Evolutionary conservation across 202 grass and related monocot genomes (phyloP).

Genomic region (Dendrocalamus latiflorus): DNA sequence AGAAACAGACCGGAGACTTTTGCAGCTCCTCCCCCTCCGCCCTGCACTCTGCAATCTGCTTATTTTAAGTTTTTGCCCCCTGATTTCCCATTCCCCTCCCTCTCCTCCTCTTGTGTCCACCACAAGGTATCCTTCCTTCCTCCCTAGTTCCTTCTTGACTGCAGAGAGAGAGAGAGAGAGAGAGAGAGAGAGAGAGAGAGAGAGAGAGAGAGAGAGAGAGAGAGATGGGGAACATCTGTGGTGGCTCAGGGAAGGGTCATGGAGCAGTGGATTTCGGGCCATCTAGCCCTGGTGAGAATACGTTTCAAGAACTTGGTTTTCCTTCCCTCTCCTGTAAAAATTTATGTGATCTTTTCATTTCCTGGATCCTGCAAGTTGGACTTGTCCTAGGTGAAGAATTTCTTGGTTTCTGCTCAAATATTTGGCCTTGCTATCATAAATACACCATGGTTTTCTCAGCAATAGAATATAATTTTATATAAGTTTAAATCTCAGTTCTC

Average conservation of each 20-base stretch:
- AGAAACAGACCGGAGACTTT: constrained; percentile 27
- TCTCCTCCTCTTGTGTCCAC: background rate
- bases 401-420: constrained; percentile 2
- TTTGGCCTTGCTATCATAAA: background rate
- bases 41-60: constrained; percentile 6
- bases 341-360: background rate
- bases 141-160: background rate
- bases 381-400: background rate
- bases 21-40: background rate
- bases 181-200: too few relatives aligned
- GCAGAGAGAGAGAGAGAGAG: too few relatives aligned
- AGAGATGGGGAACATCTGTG: constrained; percentile 62
- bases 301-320: background rate
- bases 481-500: too few relatives aligned
- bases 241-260: constrained; percentile 25
- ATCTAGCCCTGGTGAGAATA: constrained; percentile 42
- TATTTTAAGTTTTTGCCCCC: constrained; percentile 35
- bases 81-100: constrained; percentile 19
- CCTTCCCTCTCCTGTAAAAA: background rate
- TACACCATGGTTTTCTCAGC: background rate
- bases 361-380: background rate
- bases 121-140: background rate
- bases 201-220: too few relatives aligned
- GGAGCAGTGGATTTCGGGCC: constrained; percentile 30
- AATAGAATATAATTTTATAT: background rate